Conservation (phyloP, 2,329 filamentous ascomycete species). For the Calcarisporium arbuscula region DNA sequence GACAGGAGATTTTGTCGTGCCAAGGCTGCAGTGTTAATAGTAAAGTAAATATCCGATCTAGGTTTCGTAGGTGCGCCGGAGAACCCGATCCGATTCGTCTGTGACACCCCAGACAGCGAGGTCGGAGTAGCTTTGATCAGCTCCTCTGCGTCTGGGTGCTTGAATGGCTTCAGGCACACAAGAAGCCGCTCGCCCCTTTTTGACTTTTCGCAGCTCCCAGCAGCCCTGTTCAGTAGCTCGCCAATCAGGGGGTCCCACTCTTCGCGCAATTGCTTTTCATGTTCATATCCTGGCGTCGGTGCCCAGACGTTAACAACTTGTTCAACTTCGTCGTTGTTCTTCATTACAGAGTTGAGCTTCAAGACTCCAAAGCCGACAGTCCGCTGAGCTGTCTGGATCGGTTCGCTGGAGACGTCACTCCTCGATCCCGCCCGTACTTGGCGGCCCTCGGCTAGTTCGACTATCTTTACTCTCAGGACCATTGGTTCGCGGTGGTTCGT, state of each 20-base stretch:
- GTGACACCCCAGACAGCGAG: slow-evolving; percentile 70
- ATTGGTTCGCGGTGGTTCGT: slow-evolving; percentile 30
- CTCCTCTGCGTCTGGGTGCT: slow-evolving; percentile 67
- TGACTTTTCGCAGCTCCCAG: slow-evolving; percentile 69
- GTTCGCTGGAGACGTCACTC: slow-evolving; percentile 15
- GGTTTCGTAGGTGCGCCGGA: slow-evolving; percentile 83
- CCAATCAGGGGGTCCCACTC: slow-evolving; percentile 70
- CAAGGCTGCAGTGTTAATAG: slow-evolving; percentile 71
- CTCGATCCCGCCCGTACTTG: slow-evolving; percentile 52
- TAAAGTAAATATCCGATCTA: slow-evolving; percentile 92
- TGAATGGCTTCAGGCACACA: slow-evolving; percentile 72
- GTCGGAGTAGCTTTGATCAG: slow-evolving; percentile 86
- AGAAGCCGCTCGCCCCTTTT: slow-evolving; percentile 69
- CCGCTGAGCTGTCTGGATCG: slow-evolving; percentile 34
- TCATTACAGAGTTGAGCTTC: slow-evolving; percentile 69
- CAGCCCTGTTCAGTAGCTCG: slow-evolving; percentile 66
- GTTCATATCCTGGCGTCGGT: slow-evolving; percentile 45
- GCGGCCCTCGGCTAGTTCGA: slow-evolving; percentile 31
- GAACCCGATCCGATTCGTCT: slow-evolving; percentile 87
- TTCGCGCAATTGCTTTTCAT: slow-evolving; percentile 53
- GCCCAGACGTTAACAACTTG: slow-evolving; percentile 75
- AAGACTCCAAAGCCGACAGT: slow-evolving; percentile 73
- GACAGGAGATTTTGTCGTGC: slow-evolving; percentile 67
- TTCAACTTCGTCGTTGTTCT: slow-evolving; percentile 64
- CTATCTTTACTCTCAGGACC: slow-evolving; percentile 39